Evolutionary conservation across 148 eudicot genomes (phyloP), one percentile per base, ranked within the genome.

Genomic region (Arctostaphylos glauca): DNA sequence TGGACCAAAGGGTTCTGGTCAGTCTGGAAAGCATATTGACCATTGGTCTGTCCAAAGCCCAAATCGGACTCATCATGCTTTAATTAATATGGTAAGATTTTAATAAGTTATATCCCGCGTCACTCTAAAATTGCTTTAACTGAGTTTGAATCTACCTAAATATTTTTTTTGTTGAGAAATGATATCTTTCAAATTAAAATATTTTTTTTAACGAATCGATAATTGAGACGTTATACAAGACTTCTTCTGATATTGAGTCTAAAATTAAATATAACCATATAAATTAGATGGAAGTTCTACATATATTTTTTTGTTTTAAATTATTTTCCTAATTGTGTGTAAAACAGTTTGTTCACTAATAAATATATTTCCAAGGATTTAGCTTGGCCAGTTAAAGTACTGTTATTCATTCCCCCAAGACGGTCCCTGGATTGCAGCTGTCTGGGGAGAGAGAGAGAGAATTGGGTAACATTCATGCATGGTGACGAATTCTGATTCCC

Each of bases 361-460:
- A 58, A 58, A 19, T 58, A 21, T 19, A 19, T 5, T 58, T 16
- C 2, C 41, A 8, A 64, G 70, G 70, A 21, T 64, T 64, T 3
- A 64, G 70, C 70, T 38, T 23, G 70, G 70, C 70, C 70, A 18
- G 38, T 72, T 72, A 44, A 72, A 16, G 49, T 21, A 16, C 52
- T 46, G 14, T 15, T 21, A 76, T 76, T 50, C 78, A 76, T 52
- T 25, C 66, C 80, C 48, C 66, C 80, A 18, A 41, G 80, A 55
- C 80, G 53, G 80, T 77, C 80, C 80, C 62, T 52, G 3, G 41
- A 55, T 38, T 77, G 80, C 41, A 16, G 80, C 48, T 54, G 80
- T 16, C n/a, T 55, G 38, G 64, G 49, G 66, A 18, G 64, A 77
- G 80, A 18, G 53, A 62, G 38, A 55, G 66, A 23, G 25, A 59